Percentiles rank a stretch among this genome's conserved stretches.
Evolutionary conservation across 768 basidiomycete species (phyloP).

Genomic region (Glaciozyma antarctica): DNA sequence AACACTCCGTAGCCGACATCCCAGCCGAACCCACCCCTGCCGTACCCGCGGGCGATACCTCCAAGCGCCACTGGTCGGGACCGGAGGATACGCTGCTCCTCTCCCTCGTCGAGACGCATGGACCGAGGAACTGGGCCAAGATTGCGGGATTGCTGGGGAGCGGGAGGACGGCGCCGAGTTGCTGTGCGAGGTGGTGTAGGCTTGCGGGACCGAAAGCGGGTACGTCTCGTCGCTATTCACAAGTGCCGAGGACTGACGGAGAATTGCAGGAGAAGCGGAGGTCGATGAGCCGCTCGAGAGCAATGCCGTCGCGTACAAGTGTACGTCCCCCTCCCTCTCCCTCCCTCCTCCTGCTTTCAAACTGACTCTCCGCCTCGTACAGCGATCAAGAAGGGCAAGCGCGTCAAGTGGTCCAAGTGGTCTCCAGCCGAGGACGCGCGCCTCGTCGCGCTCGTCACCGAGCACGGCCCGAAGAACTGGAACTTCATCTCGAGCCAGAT

Average conservation of each 20-base stretch:
- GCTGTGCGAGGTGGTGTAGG: conserved; percentile 8
- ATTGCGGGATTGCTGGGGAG: neutral
- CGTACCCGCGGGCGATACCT: no score
- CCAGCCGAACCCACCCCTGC: no score
- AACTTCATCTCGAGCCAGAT: neutral
- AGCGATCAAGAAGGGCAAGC: conserved; percentile 4
- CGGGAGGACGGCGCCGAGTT: conserved; percentile 2
- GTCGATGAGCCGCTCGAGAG: neutral
- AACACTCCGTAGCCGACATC: no score
- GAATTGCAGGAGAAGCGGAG: neutral
- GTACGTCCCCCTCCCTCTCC: neutral
- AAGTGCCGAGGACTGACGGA: neutral
- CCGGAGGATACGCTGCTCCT: neutral
- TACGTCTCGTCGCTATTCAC: neutral
- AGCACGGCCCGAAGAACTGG: conserved; percentile 8
- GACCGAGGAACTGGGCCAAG: conserved; percentile 5
- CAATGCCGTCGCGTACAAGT: neutral
- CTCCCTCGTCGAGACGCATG: neutral
- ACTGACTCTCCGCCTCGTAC: no score
- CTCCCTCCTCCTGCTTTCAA: neutral
- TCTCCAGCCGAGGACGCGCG: neutral
- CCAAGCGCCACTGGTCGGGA: neutral
- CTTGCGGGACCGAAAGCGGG: neutral
- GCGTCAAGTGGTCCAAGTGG: conserved; percentile 4
- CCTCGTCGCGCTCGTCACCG: neutral